Evolutionary conservation across 352 stramenopile species (phyloP).

Genomic region (Globisporangium sylvaticum): DNA sequence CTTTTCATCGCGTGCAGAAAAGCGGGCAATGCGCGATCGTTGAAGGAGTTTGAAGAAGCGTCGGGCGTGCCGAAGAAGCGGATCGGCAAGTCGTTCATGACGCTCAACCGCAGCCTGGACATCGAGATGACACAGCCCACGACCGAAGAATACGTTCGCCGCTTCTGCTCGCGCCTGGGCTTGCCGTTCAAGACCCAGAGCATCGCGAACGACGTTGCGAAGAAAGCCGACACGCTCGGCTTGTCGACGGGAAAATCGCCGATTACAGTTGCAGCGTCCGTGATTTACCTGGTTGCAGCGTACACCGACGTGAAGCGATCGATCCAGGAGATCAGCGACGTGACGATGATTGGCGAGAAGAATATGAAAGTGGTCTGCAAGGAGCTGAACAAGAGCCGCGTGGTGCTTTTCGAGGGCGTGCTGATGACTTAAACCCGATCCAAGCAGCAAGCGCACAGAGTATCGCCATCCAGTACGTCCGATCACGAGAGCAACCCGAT

Average conservation of each 20-base stretch:
- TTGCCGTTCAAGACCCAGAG: slow-evolving; percentile 74
- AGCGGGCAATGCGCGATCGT: slow-evolving; percentile 50
- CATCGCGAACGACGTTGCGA: slow-evolving; percentile 70
- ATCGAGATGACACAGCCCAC: slow-evolving; percentile 66
- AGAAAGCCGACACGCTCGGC: slow-evolving; percentile 65
- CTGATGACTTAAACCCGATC: slow-evolving; percentile 37
- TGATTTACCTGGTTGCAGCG: slow-evolving; percentile 80
- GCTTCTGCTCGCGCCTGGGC: slow-evolving; percentile 71
- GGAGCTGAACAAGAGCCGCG: slow-evolving; percentile 80
- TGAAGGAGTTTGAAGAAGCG: slow-evolving; percentile 79
- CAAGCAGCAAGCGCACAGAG: not conserved
- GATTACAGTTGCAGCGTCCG: slow-evolving; percentile 64
- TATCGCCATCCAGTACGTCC: not conserved
- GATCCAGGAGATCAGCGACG: slow-evolving; percentile 77
- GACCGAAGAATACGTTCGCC: slow-evolving; percentile 73
- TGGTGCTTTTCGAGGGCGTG: slow-evolving; percentile 75
- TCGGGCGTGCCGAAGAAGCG: slow-evolving; percentile 67
- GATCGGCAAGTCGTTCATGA: slow-evolving; percentile 82
- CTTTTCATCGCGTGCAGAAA: slow-evolving; percentile 78
- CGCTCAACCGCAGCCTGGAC: slow-evolving; percentile 42
- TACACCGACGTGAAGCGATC: slow-evolving; percentile 81
- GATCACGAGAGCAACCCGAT: not conserved
- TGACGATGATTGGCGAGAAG: slow-evolving; percentile 79
- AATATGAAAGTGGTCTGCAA: slow-evolving; percentile 85
- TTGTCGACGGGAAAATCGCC: slow-evolving; percentile 68